Conservation (phyloP, 2,329 filamentous ascomycete genomes). For the Neoascochyta sp. region DNA sequence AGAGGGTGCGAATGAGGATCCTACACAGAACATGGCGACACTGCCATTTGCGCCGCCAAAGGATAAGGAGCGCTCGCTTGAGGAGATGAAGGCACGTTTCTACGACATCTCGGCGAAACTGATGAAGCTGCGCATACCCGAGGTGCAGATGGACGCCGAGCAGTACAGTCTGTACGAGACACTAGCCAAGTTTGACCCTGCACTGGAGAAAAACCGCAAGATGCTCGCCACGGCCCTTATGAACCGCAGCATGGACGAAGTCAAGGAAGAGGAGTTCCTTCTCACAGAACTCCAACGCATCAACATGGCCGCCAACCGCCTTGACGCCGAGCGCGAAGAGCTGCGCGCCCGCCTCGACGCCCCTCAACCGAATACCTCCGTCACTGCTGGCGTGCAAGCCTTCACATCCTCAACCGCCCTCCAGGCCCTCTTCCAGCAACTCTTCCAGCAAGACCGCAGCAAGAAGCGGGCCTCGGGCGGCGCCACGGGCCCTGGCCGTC, state of each 20-base stretch:
- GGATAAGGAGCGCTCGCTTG: slow-evolving; percentile 65
- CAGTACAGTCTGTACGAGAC: slow-evolving; percentile 81
- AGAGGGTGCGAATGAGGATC: slow-evolving; percentile 15
- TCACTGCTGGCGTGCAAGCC: slow-evolving; percentile 39
- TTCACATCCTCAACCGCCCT: slow-evolving; percentile 82
- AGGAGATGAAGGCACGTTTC: slow-evolving; percentile 88
- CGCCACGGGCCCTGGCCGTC: slow-evolving; percentile 29
- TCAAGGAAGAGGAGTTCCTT: slow-evolving; percentile 85
- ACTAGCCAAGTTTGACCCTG: slow-evolving; percentile 81
- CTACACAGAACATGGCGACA: slow-evolving; percentile 24
- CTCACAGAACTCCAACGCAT: slow-evolving; percentile 91
- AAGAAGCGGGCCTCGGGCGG: slow-evolving; percentile 67
- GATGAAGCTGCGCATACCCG: slow-evolving; percentile 40
- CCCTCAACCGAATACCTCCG: slow-evolving; percentile 55
- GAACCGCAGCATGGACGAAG: slow-evolving; percentile 77
- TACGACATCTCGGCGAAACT: slow-evolving; percentile 69
- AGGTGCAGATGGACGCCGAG: slow-evolving; percentile 67
- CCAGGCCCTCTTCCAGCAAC: slow-evolving; percentile 73
- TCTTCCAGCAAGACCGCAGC: slow-evolving; percentile 78
- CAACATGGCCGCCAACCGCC: slow-evolving; percentile 75
- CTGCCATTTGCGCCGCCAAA: slow-evolving; percentile 42
- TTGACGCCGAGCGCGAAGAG: slow-evolving; percentile 84
- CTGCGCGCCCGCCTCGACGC: slow-evolving; percentile 84
- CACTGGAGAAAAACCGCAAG: slow-evolving; percentile 76
- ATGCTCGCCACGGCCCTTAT: slow-evolving; percentile 77